phyloP scores from a whole-genome alignment of 129 eudicot species.

The Solidago caesia region DNA sequence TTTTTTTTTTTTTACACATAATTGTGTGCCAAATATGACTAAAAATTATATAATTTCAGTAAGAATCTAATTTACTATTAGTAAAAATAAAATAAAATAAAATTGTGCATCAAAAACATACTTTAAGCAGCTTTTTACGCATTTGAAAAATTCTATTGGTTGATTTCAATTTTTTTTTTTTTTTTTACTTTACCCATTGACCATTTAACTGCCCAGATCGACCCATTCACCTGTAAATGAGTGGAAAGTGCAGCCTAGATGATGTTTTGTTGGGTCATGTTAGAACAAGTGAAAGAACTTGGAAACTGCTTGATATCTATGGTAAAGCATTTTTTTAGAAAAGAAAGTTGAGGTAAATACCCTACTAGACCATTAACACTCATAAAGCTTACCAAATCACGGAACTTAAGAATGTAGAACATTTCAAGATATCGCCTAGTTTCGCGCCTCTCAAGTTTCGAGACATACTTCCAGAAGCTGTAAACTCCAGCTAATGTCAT shows the following conservation, averaged over 20 bases:
- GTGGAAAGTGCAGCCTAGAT: not conserved
- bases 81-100: too few species aligned
- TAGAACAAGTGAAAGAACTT: not conserved
- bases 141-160: not conserved
- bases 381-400: slow-evolving; percentile 69
- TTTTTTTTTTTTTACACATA: too few species aligned
- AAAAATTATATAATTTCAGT: too few species aligned
- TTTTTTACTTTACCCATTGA: not conserved
- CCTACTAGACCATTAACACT: not conserved
- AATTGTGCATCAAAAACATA: not conserved
- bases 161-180: not conserved
- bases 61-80: too few species aligned
- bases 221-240: not conserved
- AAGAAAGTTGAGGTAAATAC: not conserved
- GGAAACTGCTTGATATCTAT: not conserved
- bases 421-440: slow-evolving; percentile 94
- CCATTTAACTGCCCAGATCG: not conserved
- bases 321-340: not conserved
- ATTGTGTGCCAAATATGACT: too few species aligned
- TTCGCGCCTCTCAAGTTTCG: slow-evolving; percentile 93
- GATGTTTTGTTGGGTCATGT: not conserved
- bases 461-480: slow-evolving; percentile 94
- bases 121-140: not conserved
- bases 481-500: slow-evolving; percentile 95
- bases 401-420: slow-evolving; percentile 95